phyloP scores from a whole-genome alignment of 2,329 filamentous ascomycete genomes.

The Cryphonectria japonica region DNA sequence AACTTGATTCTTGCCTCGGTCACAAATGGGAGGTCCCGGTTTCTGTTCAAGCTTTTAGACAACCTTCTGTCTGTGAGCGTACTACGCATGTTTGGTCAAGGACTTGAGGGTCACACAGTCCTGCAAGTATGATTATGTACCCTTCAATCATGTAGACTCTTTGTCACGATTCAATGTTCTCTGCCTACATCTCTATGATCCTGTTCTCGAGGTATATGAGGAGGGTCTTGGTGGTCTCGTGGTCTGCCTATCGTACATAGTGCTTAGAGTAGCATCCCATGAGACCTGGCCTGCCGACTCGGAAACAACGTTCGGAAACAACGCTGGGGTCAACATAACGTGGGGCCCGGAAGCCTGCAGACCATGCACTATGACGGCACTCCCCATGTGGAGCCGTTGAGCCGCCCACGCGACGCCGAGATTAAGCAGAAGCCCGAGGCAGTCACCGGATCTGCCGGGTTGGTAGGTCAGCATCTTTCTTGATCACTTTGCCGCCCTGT shows the following conservation, averaged over 20 bases:
- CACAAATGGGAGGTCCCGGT: not conserved
- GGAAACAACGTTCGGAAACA: conserved; percentile 7
- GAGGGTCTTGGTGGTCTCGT: not conserved
- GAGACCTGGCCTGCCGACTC: not conserved
- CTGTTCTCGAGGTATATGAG: not conserved
- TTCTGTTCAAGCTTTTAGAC: not conserved
- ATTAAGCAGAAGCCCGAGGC: conserved; percentile 1
- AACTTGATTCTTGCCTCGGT: not conserved
- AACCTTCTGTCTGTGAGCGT: not conserved
- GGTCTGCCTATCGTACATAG: not conserved
- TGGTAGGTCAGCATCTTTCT: not conserved
- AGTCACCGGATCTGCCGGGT: conserved; percentile 5
- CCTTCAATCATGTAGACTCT: too few species aligned
- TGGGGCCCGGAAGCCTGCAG: conserved; percentile 8
- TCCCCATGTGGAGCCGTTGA: conserved; percentile 6
- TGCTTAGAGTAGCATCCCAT: not conserved
- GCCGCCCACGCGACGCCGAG: not conserved
- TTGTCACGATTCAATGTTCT: not conserved
- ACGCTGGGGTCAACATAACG: not conserved
- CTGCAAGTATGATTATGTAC: not conserved
- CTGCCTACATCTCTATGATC: not conserved
- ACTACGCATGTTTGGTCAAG: not conserved
- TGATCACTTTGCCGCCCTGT: not conserved
- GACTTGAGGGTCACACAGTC: not conserved
- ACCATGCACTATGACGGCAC: conserved; percentile 13